Conservation (phyloP, 1,284 basidiomycete genomes). For the Pseudozyma flocculosa region DNA sequence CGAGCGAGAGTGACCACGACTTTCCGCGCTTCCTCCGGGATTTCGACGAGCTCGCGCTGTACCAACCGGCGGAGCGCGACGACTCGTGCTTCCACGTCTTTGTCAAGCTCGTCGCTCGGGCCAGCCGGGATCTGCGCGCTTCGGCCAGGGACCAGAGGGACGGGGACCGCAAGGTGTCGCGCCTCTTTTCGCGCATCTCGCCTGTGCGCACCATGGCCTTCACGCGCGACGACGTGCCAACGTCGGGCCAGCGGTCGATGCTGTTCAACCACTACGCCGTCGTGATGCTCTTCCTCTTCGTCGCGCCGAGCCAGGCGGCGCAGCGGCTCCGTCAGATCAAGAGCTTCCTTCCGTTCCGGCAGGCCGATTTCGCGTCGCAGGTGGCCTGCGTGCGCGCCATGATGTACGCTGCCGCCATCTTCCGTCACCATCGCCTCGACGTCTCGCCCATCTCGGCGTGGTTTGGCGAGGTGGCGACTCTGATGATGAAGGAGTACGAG, state of each 20-base stretch:
- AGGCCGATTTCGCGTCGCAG: constrained; percentile 72
- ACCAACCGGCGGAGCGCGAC: constrained; percentile 1
- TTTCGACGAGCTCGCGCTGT: constrained; percentile 50
- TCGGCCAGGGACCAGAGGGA: constrained; percentile 14
- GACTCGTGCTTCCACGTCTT: constrained; percentile 80
- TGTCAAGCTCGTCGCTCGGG: constrained; percentile 72
- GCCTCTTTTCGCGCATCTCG: constrained; percentile 75
- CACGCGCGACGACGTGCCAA: constrained; percentile 45
- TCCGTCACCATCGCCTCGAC: constrained; percentile 66
- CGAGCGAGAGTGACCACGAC: constrained; percentile 69
- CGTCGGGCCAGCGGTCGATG: constrained; percentile 71
- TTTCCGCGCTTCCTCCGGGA: constrained; percentile 76
- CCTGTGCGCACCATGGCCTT: constrained; percentile 70
- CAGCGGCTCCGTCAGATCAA: constrained; percentile 67
- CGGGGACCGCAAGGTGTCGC: constrained; percentile 64
- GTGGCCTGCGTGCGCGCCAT: constrained; percentile 74
- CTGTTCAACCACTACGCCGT: constrained; percentile 83
- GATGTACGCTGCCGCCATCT: constrained; percentile 72
- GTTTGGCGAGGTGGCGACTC: constrained; percentile 68
- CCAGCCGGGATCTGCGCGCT: constrained; percentile 58
- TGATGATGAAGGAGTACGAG: constrained; percentile 67
- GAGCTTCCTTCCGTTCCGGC: constrained; percentile 69
- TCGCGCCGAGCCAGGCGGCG: constrained; percentile 67
- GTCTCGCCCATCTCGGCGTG: constrained; percentile 68
- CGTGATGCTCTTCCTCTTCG: constrained; percentile 73